Base-by-base conservation (phyloP, 768 basidiomycete species). In the Mycena latifolia region DNA sequence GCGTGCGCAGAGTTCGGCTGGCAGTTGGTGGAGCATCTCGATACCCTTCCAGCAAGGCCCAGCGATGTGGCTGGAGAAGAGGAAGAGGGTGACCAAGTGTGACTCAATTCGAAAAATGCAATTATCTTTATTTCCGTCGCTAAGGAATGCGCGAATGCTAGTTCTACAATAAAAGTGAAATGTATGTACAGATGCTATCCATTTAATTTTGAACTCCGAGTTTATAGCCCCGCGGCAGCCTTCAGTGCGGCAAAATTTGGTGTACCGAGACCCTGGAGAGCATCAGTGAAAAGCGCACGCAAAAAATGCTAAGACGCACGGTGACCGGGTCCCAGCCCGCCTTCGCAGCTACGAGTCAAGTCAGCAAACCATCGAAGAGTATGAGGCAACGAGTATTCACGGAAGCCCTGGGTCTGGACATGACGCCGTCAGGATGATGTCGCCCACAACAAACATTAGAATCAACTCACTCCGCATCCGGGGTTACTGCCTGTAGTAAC, bases 311-410 rank as follows among this genome's bases (percentile, higher is more conserved):
- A 9, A 60, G 11, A 55, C 61, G 22, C 37, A 67, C 66, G 10
- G 61, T 71, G 18, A 76, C 74, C 33, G 76, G 75, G 51, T 76
- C 76, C 75, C 76, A 77, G 28, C 76, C 75, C 12, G 52, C 48
- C 17, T 54, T 48, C 6, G 74, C 74, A 43, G 72, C 46, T 70
- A 39, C 79, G 59, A 5, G 78, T 79, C 1, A 75, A 82, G 27
- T 81, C 81, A 5, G 81, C 4, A 11, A 61, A 45, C n/a, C 29
- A 61, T 33, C 10, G 20, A 33, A 33, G 6, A 11, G 6, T 24
- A 28, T 28, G 24, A 52, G 33, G 52, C 33, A 46, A 25, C 27
- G 11, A 31, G 47, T 22, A 55, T 47, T 52, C 25, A 60, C 66
- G 57, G 46, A 61, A 60, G 14, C 52, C 56, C 8, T 65, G 18